Base-by-base conservation (phyloP, 805 yeast species). In the Saccharomycopsis lassenensis region DNA sequence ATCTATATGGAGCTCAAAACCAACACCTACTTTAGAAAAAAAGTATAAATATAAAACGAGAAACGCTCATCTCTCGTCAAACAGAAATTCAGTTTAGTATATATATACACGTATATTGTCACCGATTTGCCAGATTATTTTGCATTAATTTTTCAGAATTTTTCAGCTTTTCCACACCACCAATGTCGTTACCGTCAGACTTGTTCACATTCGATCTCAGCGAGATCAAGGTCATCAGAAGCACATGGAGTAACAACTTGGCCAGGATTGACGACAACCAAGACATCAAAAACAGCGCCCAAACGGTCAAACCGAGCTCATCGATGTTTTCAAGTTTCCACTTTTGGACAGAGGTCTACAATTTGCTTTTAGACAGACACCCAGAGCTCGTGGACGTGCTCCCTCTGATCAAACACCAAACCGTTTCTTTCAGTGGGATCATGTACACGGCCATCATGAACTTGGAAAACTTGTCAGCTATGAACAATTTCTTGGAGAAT, bases 361-460 rank as follows among this genome's bases (percentile, higher is more conserved):
- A 64, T 35, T 69, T 68, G 45, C 54, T 73, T 35, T 58, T 72
- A 32, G 43, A 58, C 1, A 58, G 60, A 62, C 63, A 60, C 41
- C 66, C 73, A 0, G 52, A 51, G 5, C 59, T 73, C 48, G 73
- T 67, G 34, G 57, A 52, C 29, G 41, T 67, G 39, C 69, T 72
- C 43, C 79, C 80, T 1, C 63, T 68, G 12, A 65, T 73, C 37
- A 59, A 61, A 37, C 78, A 73, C 52, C 80, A 73, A 54, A 77
- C 77, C 1, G 65, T 65, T 23, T 63, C 77, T 16, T 71, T 73
- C 56, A 76, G 77, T 2, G 77, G 77, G 4, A 74, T 72, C 24
- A 55, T 73, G 51, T 63, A 72, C 31, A 57, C 69, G 27, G 70
- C 77, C 2, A 64, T 73, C 43, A 52, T 62, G 27, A 69, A 68